A percentile compares a stretch with the other conserved stretches of the same genome.
Conservation (phyloP, 2,329 filamentous ascomycete genomes). For the Zymoseptoria brevis region DNA sequence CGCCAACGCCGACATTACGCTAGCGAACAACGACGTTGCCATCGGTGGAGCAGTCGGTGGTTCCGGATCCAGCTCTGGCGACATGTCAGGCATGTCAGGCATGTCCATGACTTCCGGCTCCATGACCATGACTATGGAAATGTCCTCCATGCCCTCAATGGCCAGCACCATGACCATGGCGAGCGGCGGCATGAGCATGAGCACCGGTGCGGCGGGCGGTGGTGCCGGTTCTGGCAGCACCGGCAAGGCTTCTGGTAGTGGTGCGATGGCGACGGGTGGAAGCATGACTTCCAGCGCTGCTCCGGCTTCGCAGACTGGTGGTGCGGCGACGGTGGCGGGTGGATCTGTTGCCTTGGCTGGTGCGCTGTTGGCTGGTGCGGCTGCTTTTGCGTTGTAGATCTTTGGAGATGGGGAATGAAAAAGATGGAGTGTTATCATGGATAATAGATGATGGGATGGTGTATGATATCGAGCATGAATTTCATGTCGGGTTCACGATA, state of each 20-base stretch:
- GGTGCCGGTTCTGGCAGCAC: no score
- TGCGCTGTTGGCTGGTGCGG: constrained; percentile 2
- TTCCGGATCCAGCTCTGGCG: background rate
- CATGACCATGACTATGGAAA: background rate
- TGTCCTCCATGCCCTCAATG: background rate
- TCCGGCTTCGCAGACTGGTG: background rate
- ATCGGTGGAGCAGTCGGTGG: background rate
- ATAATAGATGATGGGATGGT: background rate
- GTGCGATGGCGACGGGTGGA: background rate
- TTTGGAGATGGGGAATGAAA: background rate
- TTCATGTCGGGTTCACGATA: background rate
- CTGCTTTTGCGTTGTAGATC: constrained; percentile 4
- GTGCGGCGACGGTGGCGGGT: background rate
- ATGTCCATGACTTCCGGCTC: background rate
- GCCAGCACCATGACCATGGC: background rate
- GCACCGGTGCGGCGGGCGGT: no score
- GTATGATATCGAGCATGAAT: background rate
- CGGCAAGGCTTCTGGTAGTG: background rate
- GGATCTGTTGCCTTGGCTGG: constrained; percentile 1
- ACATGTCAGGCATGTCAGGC: background rate
- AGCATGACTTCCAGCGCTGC: constrained; percentile 2
- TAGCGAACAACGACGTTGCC: background rate
- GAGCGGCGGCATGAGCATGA: background rate
- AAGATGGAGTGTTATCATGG: background rate
- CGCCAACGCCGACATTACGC: background rate